These are phyloP conservation scores for Grigorovia humatica DNA, from an alignment of 805 yeast genomes.

Conservation along the genomic window DNA sequence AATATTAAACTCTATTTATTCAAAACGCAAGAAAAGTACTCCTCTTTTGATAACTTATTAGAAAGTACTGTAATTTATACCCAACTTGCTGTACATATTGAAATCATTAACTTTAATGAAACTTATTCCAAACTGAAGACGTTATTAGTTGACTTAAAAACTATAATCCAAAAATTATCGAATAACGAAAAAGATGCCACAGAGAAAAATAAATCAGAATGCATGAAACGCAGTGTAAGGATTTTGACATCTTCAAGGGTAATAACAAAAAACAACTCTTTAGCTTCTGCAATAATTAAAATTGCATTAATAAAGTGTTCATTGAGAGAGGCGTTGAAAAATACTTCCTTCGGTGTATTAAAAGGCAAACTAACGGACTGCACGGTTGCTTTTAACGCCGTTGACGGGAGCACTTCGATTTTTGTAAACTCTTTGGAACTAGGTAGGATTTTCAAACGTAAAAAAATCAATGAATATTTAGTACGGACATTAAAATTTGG, in stretches of 20 bases:
- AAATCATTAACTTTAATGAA: background rate
- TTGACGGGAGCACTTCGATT: slow-evolving; percentile 7
- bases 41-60: background rate
- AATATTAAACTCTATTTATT: background rate
- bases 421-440: slow-evolving; percentile 8
- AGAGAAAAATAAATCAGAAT: background rate
- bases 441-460: slow-evolving; percentile 5
- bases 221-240: slow-evolving; percentile 20
- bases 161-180: background rate
- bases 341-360: slow-evolving; percentile 13
- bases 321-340: slow-evolving; percentile 6
- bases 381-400: slow-evolving; percentile 8
- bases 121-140: background rate
- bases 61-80: background rate
- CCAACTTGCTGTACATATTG: background rate
- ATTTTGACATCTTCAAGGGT: slow-evolving; percentile 19
- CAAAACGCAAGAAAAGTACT: background rate
- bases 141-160: background rate
- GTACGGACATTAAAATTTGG: slow-evolving; percentile 27
- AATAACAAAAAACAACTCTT: slow-evolving; percentile 12
- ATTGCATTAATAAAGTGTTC: slow-evolving; percentile 8
- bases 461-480: slow-evolving; percentile 20
- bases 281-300: slow-evolving; percentile 10
- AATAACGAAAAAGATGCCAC: background rate
- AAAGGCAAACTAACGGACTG: slow-evolving; percentile 4